Percentiles rank a stretch among this genome's conserved stretches.
Evolutionary conservation across 148 eudicot genomes (phyloP).

Genomic region (Fallopia convolvulus): DNA sequence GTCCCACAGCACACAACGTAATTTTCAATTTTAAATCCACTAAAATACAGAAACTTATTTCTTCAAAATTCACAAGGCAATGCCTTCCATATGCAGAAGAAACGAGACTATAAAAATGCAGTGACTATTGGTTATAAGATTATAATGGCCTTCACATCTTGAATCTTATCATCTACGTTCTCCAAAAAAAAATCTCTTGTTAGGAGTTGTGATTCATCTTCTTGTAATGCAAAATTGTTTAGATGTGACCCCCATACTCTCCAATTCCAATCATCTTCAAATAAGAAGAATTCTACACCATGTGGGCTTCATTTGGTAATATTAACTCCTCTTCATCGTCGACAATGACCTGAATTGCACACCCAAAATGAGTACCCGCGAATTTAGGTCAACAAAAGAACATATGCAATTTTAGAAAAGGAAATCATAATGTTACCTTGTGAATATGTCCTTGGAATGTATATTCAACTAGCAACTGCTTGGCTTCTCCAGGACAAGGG

Average conservation of each 20-base stretch:
- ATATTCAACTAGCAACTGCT: constrained; percentile 61
- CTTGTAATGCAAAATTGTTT: constrained; percentile 1
- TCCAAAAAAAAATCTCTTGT: background rate
- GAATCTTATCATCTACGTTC: background rate
- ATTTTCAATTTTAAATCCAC: background rate
- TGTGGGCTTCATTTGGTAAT: constrained; percentile 1
- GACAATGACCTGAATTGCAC: constrained; percentile 2
- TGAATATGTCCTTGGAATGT: constrained; percentile 37
- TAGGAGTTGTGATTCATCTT: background rate
- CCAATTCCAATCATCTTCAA: background rate
- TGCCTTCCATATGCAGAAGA: background rate
- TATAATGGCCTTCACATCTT: background rate
- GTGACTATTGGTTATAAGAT: background rate
- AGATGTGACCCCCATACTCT: background rate
- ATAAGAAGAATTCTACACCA: constrained; percentile 3
- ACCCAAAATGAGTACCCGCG: background rate
- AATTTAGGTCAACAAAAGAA: background rate
- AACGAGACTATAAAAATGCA: background rate
- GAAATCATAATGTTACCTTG: constrained; percentile 36
- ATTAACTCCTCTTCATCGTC: constrained; percentile 9
- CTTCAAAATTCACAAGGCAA: background rate
- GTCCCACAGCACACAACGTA: background rate
- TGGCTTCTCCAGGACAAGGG: constrained; percentile 87
- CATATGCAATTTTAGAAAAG: background rate
- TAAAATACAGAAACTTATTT: background rate